These are phyloP conservation scores for Calonectria fujianensis DNA, from an alignment of 2,329 filamentous ascomycete species.

Conservation along the genomic window DNA sequence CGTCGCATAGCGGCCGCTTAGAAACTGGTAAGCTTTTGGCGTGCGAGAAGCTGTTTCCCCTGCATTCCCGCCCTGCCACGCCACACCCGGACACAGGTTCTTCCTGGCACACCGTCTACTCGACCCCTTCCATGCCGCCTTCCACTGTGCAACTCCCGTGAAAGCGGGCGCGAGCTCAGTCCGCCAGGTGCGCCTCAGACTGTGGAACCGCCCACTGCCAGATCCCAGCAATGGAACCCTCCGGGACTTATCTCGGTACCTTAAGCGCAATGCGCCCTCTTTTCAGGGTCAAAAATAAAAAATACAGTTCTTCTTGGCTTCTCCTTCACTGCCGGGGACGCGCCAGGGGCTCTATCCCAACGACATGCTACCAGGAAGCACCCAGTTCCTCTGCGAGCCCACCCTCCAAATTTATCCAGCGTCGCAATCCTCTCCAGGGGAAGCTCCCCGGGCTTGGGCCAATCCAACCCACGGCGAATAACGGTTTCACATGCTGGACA, in stretches of 20 bases:
- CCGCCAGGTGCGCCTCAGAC: constrained; percentile 42
- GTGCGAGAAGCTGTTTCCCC: constrained; percentile 37
- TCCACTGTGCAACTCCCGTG: constrained; percentile 39
- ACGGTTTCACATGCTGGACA: constrained; percentile 44
- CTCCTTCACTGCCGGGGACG: neutral
- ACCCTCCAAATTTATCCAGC: constrained; percentile 26
- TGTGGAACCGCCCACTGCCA: constrained; percentile 42
- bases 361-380: constrained; percentile 4
- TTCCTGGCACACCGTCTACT: constrained; percentile 37
- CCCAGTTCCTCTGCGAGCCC: neutral
- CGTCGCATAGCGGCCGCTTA: constrained; percentile 12
- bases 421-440: constrained; percentile 18
- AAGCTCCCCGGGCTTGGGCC: constrained; percentile 36
- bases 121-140: constrained; percentile 24
- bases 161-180: constrained; percentile 42
- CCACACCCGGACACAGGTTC: constrained; percentile 42
- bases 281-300: neutral
- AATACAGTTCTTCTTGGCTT: constrained; percentile 18
- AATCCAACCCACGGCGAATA: constrained; percentile 45
- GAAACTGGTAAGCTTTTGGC: constrained; percentile 14
- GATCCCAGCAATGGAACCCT: neutral
- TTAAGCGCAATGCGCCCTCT: neutral
- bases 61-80: constrained; percentile 47
- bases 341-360: constrained; percentile 21
- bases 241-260: constrained; percentile 11